Percentiles rank a stretch among this genome's conserved stretches.
Conservation (phyloP, 73 alveolate genomes). For the Paramecium caudatum region DNA sequence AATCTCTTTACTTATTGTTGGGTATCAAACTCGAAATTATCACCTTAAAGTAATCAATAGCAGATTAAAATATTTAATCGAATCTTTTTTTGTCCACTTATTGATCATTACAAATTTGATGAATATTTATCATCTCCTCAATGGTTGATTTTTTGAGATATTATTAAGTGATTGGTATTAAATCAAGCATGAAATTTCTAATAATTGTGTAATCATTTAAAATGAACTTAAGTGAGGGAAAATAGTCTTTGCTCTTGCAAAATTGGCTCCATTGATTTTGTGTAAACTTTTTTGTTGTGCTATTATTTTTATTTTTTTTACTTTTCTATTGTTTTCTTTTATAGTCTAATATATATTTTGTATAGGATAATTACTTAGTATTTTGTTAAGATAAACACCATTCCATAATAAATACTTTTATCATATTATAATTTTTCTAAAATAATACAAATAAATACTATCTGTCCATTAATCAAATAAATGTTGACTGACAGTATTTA, state of each 20-base stretch:
- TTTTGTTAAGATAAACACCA: constrained; percentile 19
- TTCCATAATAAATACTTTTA: neutral
- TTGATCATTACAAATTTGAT: neutral
- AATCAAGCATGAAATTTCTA: neutral
- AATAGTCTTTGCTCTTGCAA: neutral
- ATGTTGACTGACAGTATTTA: neutral
- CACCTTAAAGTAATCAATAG: neutral
- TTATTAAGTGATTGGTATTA: neutral
- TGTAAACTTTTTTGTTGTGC: constrained; percentile 20
- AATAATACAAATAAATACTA: neutral
- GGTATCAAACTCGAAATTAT: neutral
- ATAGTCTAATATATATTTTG: neutral
- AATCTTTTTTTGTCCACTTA: neutral
- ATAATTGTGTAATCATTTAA: constrained; percentile 28
- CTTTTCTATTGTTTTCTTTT: neutral
- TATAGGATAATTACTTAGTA: neutral
- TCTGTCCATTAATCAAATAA: constrained; percentile 41
- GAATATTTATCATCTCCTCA: neutral
- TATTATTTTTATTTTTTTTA: neutral
- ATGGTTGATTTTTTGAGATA: neutral
- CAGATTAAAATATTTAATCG: neutral
- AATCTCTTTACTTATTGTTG: neutral
- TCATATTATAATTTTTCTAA: neutral
- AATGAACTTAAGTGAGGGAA: neutral
- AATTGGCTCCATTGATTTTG: constrained; percentile 14